Percentiles rank a stretch among this genome's conserved stretches.
These are phyloP conservation scores for Sungouiozyma intestinalis DNA, from an alignment of 805 yeast species.

Conservation along the genomic window DNA sequence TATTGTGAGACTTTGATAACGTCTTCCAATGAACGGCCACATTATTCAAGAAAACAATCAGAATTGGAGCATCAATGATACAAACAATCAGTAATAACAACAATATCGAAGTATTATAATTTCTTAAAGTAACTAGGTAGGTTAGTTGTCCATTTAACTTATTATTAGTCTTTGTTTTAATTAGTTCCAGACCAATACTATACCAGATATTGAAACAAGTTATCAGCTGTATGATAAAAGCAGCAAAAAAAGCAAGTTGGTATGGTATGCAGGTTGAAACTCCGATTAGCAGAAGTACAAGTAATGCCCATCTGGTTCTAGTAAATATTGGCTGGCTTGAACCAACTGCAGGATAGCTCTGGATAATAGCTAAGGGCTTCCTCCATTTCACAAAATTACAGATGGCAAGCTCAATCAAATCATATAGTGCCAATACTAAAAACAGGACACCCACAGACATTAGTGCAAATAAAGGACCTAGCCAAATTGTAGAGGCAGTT, in stretches of 20 bases:
- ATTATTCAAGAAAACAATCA: conserved; percentile 75
- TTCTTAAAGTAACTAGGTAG: conserved; percentile 29
- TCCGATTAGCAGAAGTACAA: conserved; percentile 30
- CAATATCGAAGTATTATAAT: conserved; percentile 53
- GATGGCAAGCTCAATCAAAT: conserved; percentile 1
- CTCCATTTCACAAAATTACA: background rate
- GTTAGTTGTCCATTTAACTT: conserved; percentile 6
- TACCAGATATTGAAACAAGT: conserved; percentile 36
- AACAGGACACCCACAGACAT: conserved; percentile 18
- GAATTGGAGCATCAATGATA: conserved; percentile 68
- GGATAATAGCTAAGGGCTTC: background rate
- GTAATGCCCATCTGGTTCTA: background rate
- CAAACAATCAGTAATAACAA: conserved; percentile 66
- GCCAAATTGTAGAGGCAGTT: conserved; percentile 42
- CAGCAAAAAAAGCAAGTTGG: conserved; percentile 62
- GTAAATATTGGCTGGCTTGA: background rate
- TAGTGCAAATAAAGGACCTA: conserved; percentile 45
- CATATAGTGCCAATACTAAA: conserved; percentile 1
- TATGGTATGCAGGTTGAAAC: conserved; percentile 66
- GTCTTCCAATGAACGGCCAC: conserved; percentile 69
- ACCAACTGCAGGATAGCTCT: background rate
- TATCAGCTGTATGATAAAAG: conserved; percentile 47
- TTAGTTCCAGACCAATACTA: background rate
- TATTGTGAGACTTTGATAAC: conserved; percentile 81
- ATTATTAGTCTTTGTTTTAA: conserved; percentile 1